These are phyloP conservation scores for Suillus subluteus DNA, from an alignment of 768 basidiomycete genomes.

Conservation along the genomic window DNA sequence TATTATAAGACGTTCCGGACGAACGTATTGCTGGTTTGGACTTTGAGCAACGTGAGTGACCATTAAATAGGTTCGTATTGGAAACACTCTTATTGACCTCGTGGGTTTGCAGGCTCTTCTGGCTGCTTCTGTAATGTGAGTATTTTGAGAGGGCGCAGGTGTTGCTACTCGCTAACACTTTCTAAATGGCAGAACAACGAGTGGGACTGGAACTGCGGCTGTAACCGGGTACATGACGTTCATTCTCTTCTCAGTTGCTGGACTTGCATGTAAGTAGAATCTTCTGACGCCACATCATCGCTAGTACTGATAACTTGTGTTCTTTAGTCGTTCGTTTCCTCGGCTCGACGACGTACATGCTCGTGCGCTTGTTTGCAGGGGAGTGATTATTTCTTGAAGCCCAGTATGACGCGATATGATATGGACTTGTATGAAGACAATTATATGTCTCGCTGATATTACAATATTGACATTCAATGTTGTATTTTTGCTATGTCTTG, in stretches of 20 bases:
- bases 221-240: constrained; percentile 91
- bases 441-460: neutral
- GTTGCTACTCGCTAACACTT: constrained; percentile 6
- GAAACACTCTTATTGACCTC: constrained; percentile 13
- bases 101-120: constrained; percentile 56
- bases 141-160: constrained; percentile 15
- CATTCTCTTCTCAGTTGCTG: constrained; percentile 84
- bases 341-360: constrained; percentile 81
- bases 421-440: constrained; percentile 2
- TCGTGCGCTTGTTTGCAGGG: constrained; percentile 86
- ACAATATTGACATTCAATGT: neutral
- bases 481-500: neutral
- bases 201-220: constrained; percentile 50
- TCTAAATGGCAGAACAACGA: constrained; percentile 34
- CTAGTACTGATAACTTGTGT: neutral
- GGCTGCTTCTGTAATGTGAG: constrained; percentile 75
- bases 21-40: constrained; percentile 88
- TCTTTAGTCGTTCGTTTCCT: constrained; percentile 78
- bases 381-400: constrained; percentile 51
- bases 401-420: neutral
- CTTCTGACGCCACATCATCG: neutral
- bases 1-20: constrained; percentile 90
- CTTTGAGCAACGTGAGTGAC: constrained; percentile 71
- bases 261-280: constrained; percentile 74
- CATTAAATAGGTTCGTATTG: constrained; percentile 25